A percentile compares a stretch with the other conserved stretches of the same genome.
These are phyloP conservation scores for Rubia yunnanensis DNA, from an alignment of 257 asterid species.

Conservation along the genomic window DNA sequence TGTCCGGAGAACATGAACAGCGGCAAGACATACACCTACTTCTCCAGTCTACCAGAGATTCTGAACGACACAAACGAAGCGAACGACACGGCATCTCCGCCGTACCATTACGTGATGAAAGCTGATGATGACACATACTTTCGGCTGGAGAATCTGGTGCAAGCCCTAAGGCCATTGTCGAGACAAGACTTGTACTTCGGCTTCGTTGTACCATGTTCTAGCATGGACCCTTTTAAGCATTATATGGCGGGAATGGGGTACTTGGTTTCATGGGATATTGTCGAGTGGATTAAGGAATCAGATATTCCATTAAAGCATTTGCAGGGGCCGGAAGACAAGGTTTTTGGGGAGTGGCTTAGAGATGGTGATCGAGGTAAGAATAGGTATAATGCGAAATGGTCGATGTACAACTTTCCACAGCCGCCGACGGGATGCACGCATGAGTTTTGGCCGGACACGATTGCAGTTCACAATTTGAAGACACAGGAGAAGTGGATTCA, in stretches of 20 bases:
- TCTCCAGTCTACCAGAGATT: constrained; percentile 68
- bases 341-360: constrained; percentile 74
- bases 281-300: constrained; percentile 69
- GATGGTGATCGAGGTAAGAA: constrained; percentile 64
- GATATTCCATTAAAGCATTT: constrained; percentile 55
- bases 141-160: constrained; percentile 49
- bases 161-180: constrained; percentile 50
- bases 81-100: constrained; percentile 32
- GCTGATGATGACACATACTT: constrained; percentile 78
- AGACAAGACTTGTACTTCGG: constrained; percentile 75
- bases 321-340: constrained; percentile 70
- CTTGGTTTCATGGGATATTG: constrained; percentile 79
- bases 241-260: constrained; percentile 99
- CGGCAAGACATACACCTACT: constrained; percentile 74
- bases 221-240: constrained; percentile 74
- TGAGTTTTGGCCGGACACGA: constrained; percentile 80
- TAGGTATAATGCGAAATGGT: constrained; percentile 84
- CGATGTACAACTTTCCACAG: constrained; percentile 82
- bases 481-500: constrained; percentile 80
- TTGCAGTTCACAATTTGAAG: constrained; percentile 79
- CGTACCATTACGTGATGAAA: constrained; percentile 79
- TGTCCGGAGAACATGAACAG: constrained; percentile 84
- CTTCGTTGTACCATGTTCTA: constrained; percentile 74
- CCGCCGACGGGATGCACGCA: constrained; percentile 74
- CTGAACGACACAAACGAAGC: constrained; percentile 14